These are phyloP conservation scores for Mediolabrus comicus DNA, from an alignment of 108 stramenopile species.

Conservation along the genomic window DNA sequence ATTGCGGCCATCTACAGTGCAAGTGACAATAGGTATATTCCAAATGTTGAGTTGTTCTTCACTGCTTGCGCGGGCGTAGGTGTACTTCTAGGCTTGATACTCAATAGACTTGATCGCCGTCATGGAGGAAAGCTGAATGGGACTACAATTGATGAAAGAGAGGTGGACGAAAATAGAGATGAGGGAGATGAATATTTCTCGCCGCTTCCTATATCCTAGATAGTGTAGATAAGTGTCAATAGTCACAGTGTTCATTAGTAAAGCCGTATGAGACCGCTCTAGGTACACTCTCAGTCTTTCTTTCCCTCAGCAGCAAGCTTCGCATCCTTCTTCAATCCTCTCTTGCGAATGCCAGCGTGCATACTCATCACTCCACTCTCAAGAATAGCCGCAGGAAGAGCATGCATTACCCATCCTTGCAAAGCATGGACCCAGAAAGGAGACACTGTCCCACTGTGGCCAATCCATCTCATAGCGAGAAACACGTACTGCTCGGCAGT, in stretches of 20 bases:
- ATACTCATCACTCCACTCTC: constrained; percentile 74
- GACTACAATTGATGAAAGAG: background rate
- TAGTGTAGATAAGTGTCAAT: too few species aligned
- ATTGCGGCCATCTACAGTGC: constrained; percentile 41
- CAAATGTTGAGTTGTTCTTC: constrained; percentile 63
- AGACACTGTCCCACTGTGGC: constrained; percentile 77
- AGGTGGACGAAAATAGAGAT: background rate
- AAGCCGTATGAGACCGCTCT: too few species aligned
- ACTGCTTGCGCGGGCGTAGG: constrained; percentile 39
- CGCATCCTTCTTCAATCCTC: constrained; percentile 91
- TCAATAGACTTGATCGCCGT: constrained; percentile 42
- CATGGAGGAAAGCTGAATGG: constrained; percentile 37
- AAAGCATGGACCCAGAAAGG: constrained; percentile 94
- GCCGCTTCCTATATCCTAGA: too few species aligned
- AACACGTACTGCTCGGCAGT: constrained; percentile 83
- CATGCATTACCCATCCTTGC: constrained; percentile 85
- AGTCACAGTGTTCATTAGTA: too few species aligned
- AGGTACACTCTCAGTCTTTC: constrained; percentile 24
- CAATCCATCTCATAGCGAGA: constrained; percentile 84
- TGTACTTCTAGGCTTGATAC: constrained; percentile 38
- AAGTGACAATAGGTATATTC: constrained; percentile 40
- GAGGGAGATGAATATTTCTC: constrained; percentile 9
- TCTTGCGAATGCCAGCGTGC: constrained; percentile 91
- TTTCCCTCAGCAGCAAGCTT: constrained; percentile 52
- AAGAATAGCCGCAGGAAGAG: constrained; percentile 71